Evolutionary conservation across 768 basidiomycete species (phyloP), one percentile per base, ranked within the genome.

Genomic region (Phaffia australis): DNA sequence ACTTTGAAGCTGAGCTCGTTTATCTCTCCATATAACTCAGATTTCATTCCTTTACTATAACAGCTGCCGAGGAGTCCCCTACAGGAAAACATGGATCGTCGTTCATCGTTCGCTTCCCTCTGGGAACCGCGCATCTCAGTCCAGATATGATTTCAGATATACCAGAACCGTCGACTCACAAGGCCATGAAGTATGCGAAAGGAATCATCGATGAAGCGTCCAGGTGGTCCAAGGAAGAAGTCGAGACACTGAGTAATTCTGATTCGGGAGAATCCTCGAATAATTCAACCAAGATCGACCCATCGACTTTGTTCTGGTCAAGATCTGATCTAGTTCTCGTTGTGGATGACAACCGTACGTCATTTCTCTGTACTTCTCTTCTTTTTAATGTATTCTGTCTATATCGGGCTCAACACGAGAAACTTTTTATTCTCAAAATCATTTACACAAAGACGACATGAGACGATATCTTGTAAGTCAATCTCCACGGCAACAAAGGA

Each of bases 121-220:
- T 78, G 9, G 78, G 78, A 15, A 68, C 70, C 18, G 71, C 72
- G 32, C 78, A 78, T 58, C 72, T 78, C 1, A 74, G 77, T 1
- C 51, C 70, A 3, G 73, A 74, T 42, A 48, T 60, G 21, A 57
- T 67, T 30, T 48, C 56, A 46, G 65, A 66, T 23, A 46, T 25
- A 49, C 23, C 66, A 9, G 54, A 35, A 9, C n/a, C 55, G 0
- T 11, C 30, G 0, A 19, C 56, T 11, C 23, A 35, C 29, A 25
- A 57, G 14, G 27, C 32, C 30, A 48, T 50, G 15, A 55, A 66
- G 18, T 78, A 77, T 59, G 77, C 75, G 3, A 68, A 74, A 60
- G 77, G 74, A 1, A 74, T 78, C 50, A 73, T 78, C n/a, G 77
- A 78, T 29, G 78, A 79, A 65, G 77, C 76, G 1, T 72, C 75